These are phyloP conservation scores for Nemania diffusa DNA, from an alignment of 2,329 filamentous ascomycete species.

Conservation along the genomic window DNA sequence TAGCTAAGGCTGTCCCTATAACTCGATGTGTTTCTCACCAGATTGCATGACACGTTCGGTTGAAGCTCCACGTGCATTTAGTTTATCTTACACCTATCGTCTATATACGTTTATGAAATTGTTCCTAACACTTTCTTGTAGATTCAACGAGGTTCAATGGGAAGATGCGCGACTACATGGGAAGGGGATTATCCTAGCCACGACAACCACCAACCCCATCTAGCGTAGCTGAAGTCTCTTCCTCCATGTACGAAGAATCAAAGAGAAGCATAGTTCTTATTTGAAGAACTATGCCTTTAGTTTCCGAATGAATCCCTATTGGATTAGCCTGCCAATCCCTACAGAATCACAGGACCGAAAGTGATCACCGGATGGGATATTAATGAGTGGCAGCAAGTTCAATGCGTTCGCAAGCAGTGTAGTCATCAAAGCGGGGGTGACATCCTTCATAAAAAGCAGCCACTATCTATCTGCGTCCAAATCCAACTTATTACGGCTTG, in stretches of 20 bases:
- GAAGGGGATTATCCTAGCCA: not conserved
- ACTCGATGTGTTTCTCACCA: not conserved
- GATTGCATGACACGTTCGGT: not conserved
- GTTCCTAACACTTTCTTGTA: not conserved
- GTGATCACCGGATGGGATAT: not conserved
- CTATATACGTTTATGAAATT: not conserved
- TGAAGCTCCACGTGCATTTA: too few relatives aligned
- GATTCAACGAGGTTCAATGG: not conserved
- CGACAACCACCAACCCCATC: not conserved
- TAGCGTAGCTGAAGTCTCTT: not conserved
- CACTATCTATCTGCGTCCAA: too few relatives aligned
- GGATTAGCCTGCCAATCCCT: not conserved
- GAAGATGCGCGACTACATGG: not conserved
- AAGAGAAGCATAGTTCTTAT: not conserved
- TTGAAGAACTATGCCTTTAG: not conserved
- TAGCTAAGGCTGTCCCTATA: not conserved
- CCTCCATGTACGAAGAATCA: not conserved
- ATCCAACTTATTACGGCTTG: not conserved
- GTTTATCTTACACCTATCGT: too few relatives aligned
- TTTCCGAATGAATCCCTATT: not conserved
- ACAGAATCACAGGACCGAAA: not conserved
- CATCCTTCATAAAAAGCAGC: not conserved
- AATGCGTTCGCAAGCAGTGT: constrained; percentile 1
- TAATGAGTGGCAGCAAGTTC: not conserved
- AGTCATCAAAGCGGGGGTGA: not conserved